These are phyloP conservation scores for Zoysia matrella DNA, from an alignment of 202 grass and related monocot genomes.

Conservation along the genomic window DNA sequence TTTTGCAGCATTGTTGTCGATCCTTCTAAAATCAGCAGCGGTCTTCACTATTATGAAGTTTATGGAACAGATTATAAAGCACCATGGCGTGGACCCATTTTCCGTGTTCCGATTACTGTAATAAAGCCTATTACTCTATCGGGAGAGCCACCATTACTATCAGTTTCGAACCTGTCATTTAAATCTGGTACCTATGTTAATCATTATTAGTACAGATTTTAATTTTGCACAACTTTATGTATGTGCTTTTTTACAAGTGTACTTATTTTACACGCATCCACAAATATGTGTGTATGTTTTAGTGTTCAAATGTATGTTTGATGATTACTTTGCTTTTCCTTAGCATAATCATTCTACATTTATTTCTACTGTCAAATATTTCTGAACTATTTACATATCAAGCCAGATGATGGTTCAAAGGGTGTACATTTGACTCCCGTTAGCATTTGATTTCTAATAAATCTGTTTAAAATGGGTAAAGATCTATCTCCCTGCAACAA, in stretches of 20 bases:
- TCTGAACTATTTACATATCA: background rate
- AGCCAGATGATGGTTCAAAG: background rate
- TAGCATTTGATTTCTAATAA: background rate
- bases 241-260: slow-evolving; percentile 7
- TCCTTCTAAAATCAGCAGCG: slow-evolving; percentile 73
- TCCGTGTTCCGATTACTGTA: slow-evolving; percentile 89
- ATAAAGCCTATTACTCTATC: slow-evolving; percentile 77
- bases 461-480: slow-evolving; percentile 4
- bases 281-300: slow-evolving; percentile 10
- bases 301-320: slow-evolving; percentile 5
- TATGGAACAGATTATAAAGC: slow-evolving; percentile 94
- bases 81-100: slow-evolving; percentile 97
- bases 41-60: slow-evolving; percentile 93
- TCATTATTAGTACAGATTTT: slow-evolving; percentile 23
- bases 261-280: slow-evolving; percentile 22
- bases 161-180: slow-evolving; percentile 77
- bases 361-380: slow-evolving; percentile 28
- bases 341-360: slow-evolving; percentile 10
- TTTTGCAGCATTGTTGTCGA: slow-evolving; percentile 89
- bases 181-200: slow-evolving; percentile 62
- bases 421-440: background rate
- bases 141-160: slow-evolving; percentile 68
- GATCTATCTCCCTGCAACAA: background rate
- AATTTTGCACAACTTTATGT: slow-evolving; percentile 37
- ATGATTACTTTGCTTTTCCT: slow-evolving; percentile 1